Evolutionary conservation across 495 filamentous ascomycete species (phyloP), one percentile per base, ranked within the genome.

Genomic region (Echria macrotheca): DNA sequence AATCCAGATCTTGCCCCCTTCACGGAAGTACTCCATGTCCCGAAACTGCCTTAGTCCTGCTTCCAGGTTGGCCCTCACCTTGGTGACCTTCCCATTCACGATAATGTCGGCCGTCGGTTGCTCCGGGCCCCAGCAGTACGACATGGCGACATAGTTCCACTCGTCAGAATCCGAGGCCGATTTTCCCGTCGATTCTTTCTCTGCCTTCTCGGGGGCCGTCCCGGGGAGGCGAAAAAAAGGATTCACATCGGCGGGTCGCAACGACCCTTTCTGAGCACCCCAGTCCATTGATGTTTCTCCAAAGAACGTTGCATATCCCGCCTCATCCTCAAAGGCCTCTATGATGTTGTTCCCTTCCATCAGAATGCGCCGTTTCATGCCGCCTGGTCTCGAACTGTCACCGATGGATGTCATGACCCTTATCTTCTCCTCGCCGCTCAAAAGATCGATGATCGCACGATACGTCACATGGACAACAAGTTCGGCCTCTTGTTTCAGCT

Each of bases 71-170:
- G 9, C n/a, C 24, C 43, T 7, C n/a, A 46, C 43, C 26, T 35
- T 33, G 43, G 35, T 28, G 2, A 8, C 3, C 43, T 33, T 2
- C 19, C 28, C 28, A 18, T 46, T 33, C 8, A 46, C 14, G 3
- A 33, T 5, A 18, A 46, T 46, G 12, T 19, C 15, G 10, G 15
- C 28, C 4, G 43, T 46, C 11, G 43, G 43, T 23, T 32, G 14
- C 12, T 25, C 9, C 18, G 43, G 25, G 18, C 43, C 43, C 43
- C 43, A 46, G 19, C 4, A 2, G 26, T 46, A 46, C 12, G 43
- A 46, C 15, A 46, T 46, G 43, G 43, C 43, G 14, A 46, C 18
- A 10, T 46, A 35, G 17, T 46, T 46, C 29, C 4, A 44, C 35
- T 38, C 15, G n/a, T 38, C 5, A 6, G 5, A 14, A 5, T 21